Conservation (phyloP, 2,329 filamentous ascomycete genomes). For the Cercospora berteroae region DNA sequence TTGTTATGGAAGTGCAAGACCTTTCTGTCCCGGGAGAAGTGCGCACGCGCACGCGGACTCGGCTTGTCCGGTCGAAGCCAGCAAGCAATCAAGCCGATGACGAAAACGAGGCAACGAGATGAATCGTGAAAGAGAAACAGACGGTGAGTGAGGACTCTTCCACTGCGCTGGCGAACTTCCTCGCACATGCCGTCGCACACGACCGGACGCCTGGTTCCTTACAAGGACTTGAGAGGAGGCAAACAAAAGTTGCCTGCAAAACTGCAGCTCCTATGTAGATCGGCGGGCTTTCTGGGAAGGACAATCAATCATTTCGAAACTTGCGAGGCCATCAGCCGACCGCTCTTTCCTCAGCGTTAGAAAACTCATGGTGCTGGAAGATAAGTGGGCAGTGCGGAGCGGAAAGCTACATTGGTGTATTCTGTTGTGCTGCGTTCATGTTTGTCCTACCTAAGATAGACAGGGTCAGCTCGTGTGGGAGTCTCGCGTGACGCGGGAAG, state of each 20-base stretch:
- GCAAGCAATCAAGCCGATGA: neutral
- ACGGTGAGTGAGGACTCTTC: neutral
- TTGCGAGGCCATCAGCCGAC: neutral
- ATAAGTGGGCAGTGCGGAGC: neutral
- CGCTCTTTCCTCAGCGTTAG: neutral
- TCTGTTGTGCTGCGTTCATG: neutral
- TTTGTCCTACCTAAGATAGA: neutral
- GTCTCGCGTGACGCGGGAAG: neutral
- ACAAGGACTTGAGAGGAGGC: neutral
- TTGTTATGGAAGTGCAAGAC: too few species aligned
- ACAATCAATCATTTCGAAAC: neutral
- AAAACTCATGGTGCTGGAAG: neutral
- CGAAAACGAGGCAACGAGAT: neutral
- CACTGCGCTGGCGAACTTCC: neutral
- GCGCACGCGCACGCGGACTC: neutral
- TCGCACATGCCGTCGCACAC: neutral
- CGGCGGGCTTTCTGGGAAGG: neutral
- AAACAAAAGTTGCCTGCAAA: neutral
- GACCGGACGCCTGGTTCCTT: neutral
- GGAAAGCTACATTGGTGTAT: constrained; percentile 2
- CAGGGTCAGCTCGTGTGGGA: neutral
- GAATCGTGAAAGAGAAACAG: neutral
- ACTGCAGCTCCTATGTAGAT: neutral
- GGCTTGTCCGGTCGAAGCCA: too few species aligned
- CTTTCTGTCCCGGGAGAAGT: too few species aligned